Evolutionary conservation across 495 filamentous ascomycete species (phyloP), one percentile per base, ranked within the genome.

Genomic region (Penicillium longicatenatum): DNA sequence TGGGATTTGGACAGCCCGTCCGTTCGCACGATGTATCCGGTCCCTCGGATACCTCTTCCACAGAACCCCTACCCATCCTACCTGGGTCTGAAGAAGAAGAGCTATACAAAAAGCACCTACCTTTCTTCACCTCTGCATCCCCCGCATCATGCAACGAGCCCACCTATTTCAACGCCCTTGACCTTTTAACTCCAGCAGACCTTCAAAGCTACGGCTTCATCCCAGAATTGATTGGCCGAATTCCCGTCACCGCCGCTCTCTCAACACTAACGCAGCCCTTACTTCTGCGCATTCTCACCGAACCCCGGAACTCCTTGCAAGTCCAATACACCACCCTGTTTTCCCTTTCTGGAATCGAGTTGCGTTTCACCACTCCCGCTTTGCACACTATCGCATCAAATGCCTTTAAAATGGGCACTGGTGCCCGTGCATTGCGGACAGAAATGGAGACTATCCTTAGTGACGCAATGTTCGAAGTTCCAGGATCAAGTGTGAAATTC

Each of bases 141-240:
- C 58, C 71, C 45, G 59, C 70, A 8, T 51, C 71, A 26, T 58
- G 72, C 29, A 61, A 57, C 49, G 72, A 79, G 33, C 75, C 82
- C 42, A 74, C 70, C 42, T 81, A 79, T 52, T 89, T 90, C 65
- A 95, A 93, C 39, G 85, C 90, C 17, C 79, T 97, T 2, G 90
- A 96, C 59, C 84, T 96, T 4, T 79, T 91, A 35, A 87, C 86
- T 20, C 90, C 92, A 1, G 80, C 84, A 1, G 94, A 98, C 66
- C 78, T 98, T 4, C 92, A 97, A 72, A 85, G 81, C 37, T 98
- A 90, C 68, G 95, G 95, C 31, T 89, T 98, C 54, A 97, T 98
- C 56, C 94, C 94, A 9, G 94, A 98, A 73, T 82, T 98, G n/a
- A 79, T 89, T 50, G 95, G 94, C 30, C 86, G 94, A 19, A 86